Percentiles rank a stretch among this genome's conserved stretches.
phyloP scores from a whole-genome alignment of 1,284 basidiomycete species.

The Taiwanofungus camphoratus region DNA sequence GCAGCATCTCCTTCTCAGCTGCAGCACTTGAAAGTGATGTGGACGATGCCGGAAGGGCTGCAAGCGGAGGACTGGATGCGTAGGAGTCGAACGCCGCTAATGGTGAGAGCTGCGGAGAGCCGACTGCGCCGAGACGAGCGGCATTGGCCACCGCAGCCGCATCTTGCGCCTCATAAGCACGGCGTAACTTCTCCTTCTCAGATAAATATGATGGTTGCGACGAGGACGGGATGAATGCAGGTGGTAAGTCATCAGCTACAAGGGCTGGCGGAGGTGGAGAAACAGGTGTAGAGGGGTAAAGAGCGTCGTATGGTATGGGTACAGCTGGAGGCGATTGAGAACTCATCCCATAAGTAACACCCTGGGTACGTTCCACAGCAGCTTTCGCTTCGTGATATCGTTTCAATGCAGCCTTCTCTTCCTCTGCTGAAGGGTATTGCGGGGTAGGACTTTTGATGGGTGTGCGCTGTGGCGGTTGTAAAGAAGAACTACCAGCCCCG shows the following conservation, averaged over 20 bases:
- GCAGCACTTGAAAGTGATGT: constrained; percentile 22
- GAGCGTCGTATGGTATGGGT: constrained; percentile 49
- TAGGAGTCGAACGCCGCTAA: constrained; percentile 3
- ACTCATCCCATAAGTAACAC: constrained; percentile 26
- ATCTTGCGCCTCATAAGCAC: constrained; percentile 61
- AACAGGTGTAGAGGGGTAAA: constrained; percentile 37
- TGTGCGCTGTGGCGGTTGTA: neutral
- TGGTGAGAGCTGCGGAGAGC: constrained; percentile 7
- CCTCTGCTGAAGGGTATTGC: constrained; percentile 34
- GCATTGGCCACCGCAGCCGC: constrained; percentile 33
- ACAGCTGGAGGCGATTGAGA: constrained; percentile 15
- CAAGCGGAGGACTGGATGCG: constrained; percentile 5
- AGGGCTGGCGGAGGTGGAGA: constrained; percentile 15
- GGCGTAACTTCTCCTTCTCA: constrained; percentile 46
- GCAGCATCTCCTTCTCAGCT: constrained; percentile 51
- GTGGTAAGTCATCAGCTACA: constrained; percentile 18
- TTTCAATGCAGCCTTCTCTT: constrained; percentile 60
- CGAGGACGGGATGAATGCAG: constrained; percentile 20
- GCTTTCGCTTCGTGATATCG: constrained; percentile 66
- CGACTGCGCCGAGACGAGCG: neutral
- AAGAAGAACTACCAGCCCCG: constrained; percentile 6
- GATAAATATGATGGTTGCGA: constrained; percentile 23
- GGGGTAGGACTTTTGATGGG: constrained; percentile 3
- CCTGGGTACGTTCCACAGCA: constrained; percentile 56
- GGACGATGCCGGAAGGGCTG: constrained; percentile 14